Base-by-base conservation (phyloP, 2,329 filamentous ascomycete genomes). In the Ampelomyces quisqualis region DNA sequence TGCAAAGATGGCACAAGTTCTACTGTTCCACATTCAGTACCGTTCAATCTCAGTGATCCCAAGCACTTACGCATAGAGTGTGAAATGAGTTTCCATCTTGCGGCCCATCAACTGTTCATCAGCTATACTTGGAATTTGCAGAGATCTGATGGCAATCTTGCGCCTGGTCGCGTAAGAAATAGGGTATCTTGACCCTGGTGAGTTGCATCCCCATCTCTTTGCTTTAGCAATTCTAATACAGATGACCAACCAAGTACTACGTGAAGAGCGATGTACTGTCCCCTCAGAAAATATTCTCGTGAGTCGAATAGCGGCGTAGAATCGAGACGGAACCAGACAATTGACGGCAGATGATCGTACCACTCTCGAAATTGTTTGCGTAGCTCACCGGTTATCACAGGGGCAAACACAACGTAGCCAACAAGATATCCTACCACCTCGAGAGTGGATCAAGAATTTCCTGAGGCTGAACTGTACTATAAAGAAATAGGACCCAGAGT, bases 231-330 rank as follows among this genome's bases (percentile, higher is more conserved):
- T 21, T 57, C 54, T 20, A 62, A 30, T 3, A 62, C 52, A 7
- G 57, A 59, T 14, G 58, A 57, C 57, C 58, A 62, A 20, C 52
- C 52, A 28, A 62, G 50, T 0, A 61, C 55, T n/a, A 58, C 48
- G 26, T 60, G 57, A n/a, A 61, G 29, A n/a, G 56, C 55, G 21
- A 56, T 28, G 34, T 62, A 62, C 38, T 62, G 58, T n/a, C 52
- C 43, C 17, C 58, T 43, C 9, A 61, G 38, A 31, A 62, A 62
- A 7, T 54, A 55, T 24, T 59, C 57, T 11, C 58, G 44, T 7
- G 48, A 51, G 28, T 61, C 58, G 27, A 58, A 60, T 4, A 62
- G 44, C n/a, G 57, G 55, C n/a, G 57, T 48, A 6, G 45, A 28
- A 40, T 56, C 55, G 11, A 58, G 9, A 1, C 57, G 55, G 40